Conservation (phyloP, 768 basidiomycete genomes). For the Pleurotus platypus region DNA sequence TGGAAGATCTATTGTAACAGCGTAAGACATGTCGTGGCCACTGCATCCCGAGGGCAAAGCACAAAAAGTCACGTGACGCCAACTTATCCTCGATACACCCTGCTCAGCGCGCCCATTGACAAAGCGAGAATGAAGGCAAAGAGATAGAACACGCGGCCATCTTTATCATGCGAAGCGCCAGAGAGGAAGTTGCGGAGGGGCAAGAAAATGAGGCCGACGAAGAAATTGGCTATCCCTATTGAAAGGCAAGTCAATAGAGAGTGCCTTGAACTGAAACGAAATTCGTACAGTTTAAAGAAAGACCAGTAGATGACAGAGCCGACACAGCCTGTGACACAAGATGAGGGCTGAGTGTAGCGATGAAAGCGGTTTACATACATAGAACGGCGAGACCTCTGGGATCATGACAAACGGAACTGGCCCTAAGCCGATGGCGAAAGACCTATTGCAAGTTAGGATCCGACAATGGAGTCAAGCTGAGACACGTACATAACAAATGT, state of each 20-base stretch:
- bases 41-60: too few species aligned
- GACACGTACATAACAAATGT: slow-evolving; percentile 73
- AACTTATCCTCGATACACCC: slow-evolving; percentile 32
- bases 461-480: neutral
- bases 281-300: slow-evolving; percentile 67
- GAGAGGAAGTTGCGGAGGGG: slow-evolving; percentile 77
- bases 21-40: too few species aligned
- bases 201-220: slow-evolving; percentile 81
- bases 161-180: slow-evolving; percentile 53
- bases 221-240: slow-evolving; percentile 80
- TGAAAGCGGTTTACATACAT: slow-evolving; percentile 42
- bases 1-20: too few species aligned
- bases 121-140: slow-evolving; percentile 60
- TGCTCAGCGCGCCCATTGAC: slow-evolving; percentile 32
- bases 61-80: too few species aligned
- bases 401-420: slow-evolving; percentile 93
- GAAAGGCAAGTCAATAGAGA: slow-evolving; percentile 2
- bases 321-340: slow-evolving; percentile 61
- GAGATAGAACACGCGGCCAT: slow-evolving; percentile 88
- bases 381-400: slow-evolving; percentile 80
- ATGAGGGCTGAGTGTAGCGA: slow-evolving; percentile 1
- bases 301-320: slow-evolving; percentile 68
- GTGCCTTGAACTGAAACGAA: neutral
- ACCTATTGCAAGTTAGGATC: slow-evolving; percentile 35
- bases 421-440: slow-evolving; percentile 87